Conservation (phyloP, 768 basidiomycete genomes). For the Hericium rajendrae region DNA sequence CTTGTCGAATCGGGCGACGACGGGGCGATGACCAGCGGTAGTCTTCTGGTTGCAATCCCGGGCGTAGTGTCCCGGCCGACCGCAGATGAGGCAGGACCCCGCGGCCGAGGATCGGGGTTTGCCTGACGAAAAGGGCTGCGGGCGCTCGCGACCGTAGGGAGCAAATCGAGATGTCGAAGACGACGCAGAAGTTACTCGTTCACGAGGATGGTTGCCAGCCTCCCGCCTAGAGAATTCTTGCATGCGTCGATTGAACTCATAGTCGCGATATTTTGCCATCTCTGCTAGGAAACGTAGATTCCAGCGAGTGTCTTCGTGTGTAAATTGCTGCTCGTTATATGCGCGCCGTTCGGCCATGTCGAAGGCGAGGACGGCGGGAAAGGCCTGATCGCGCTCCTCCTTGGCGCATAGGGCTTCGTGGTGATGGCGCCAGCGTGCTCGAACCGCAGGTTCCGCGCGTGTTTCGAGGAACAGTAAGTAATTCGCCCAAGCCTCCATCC, state of each 20-base stretch:
- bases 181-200: neutral
- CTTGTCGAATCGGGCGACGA: neutral
- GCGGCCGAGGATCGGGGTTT: neutral
- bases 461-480: neutral
- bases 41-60: neutral
- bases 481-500: neutral
- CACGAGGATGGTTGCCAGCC: neutral
- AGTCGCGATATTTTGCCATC: neutral
- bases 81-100: neutral
- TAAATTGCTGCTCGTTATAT: neutral
- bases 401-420: neutral
- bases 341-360: neutral
- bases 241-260: neutral
- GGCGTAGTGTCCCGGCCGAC: neutral
- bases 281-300: neutral
- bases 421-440: neutral
- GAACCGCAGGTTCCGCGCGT: neutral
- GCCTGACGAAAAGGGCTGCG: neutral
- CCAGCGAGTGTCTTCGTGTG: neutral
- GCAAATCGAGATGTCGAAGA: neutral
- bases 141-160: neutral
- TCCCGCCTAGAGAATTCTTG: neutral
- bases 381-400: neutral
- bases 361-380: neutral
- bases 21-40: neutral